phyloP scores from a whole-genome alignment of 2,329 filamentous ascomycete genomes.

The Fusarium algeriense region DNA sequence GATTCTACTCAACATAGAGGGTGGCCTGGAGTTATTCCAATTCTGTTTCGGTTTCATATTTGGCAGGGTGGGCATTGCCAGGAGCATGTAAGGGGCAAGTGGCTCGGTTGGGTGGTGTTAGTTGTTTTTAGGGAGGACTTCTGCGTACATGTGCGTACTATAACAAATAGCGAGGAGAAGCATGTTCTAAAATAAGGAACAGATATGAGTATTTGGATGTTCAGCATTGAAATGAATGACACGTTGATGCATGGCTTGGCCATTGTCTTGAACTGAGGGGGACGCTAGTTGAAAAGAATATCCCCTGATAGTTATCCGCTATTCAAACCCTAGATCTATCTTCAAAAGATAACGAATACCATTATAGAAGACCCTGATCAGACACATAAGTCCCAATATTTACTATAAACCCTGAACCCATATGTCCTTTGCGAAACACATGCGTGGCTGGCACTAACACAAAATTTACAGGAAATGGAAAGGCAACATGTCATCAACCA shows the following conservation, averaged over 20 bases:
- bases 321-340: neutral
- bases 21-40: conserved; percentile 4
- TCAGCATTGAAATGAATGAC: neutral
- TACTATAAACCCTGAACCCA: neutral
- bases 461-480: neutral
- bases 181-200: conserved; percentile 16
- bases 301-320: neutral
- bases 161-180: conserved; percentile 19
- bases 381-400: neutral
- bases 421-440: neutral
- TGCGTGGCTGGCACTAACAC: neutral
- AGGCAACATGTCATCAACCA: neutral
- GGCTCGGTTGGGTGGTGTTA: neutral
- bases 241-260: neutral
- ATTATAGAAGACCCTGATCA: neutral
- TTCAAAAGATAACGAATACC: neutral
- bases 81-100: neutral
- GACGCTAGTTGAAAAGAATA: neutral
- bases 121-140: neutral
- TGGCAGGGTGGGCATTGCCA: conserved; percentile 3
- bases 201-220: neutral
- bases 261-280: neutral
- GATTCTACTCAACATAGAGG: conserved; percentile 9
- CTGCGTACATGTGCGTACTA: neutral
- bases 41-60: neutral